Percentiles rank a stretch among this genome's conserved stretches.
These are phyloP conservation scores for Coemansia sp. DNA, from an alignment of 192 early-diverging fungal species.

Conservation along the genomic window DNA sequence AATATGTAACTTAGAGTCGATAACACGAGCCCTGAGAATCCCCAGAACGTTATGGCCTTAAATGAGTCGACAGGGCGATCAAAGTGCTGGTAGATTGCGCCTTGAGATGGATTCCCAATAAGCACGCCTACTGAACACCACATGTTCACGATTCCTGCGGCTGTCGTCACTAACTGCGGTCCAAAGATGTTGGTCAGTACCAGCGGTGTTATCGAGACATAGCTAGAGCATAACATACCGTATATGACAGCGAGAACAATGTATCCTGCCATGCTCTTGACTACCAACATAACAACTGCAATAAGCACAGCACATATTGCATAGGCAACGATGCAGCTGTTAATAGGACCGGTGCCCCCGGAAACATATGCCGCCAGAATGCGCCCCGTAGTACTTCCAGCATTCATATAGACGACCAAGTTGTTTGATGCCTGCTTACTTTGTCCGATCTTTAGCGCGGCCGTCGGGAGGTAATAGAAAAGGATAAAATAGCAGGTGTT, in stretches of 20 bases:
- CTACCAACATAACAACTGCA: slow-evolving; percentile 26
- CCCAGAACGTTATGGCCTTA: slow-evolving; percentile 32
- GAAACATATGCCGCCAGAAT: slow-evolving; percentile 28
- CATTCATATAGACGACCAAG: slow-evolving; percentile 40
- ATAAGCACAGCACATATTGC: slow-evolving; percentile 27
- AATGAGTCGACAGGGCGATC: slow-evolving; percentile 31
- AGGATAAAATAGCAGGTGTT: slow-evolving; percentile 38
- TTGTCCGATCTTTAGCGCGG: slow-evolving; percentile 34
- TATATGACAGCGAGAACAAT: slow-evolving; percentile 30
- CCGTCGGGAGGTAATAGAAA: slow-evolving; percentile 45
- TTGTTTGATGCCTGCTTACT: slow-evolving; percentile 36
- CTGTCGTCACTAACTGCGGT: slow-evolving; percentile 27
- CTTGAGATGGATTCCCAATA: slow-evolving; percentile 41
- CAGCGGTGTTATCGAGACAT: slow-evolving; percentile 33
- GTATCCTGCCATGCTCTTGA: slow-evolving; percentile 37
- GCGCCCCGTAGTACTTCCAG: slow-evolving; percentile 32
- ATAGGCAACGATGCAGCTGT: slow-evolving; percentile 31
- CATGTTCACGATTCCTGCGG: slow-evolving; percentile 39
- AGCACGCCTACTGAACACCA: slow-evolving; percentile 40
- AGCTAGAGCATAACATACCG: slow-evolving; percentile 32
- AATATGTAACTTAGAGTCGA: slow-evolving; percentile 26
- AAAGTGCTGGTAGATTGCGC: slow-evolving; percentile 38
- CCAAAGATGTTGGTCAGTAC: slow-evolving; percentile 34
- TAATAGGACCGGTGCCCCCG: slow-evolving; percentile 25
- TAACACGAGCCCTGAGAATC: slow-evolving; percentile 19